Base-by-base conservation (phyloP, 495 filamentous ascomycete genomes). In the Mycothermus thermophilus region DNA sequence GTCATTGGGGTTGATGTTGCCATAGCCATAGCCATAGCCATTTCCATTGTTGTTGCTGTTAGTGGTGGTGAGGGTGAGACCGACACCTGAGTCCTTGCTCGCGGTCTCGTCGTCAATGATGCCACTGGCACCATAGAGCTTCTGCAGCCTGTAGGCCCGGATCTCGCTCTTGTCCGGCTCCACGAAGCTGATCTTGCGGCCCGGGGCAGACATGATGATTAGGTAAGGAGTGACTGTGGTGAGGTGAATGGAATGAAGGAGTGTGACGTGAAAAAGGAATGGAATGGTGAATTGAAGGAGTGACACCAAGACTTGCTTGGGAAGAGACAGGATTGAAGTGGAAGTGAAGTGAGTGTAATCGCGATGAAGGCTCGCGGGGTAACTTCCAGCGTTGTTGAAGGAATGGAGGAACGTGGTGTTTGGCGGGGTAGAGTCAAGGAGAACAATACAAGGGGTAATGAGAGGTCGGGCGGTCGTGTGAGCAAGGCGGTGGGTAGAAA, bases 141-240 rank as follows among this genome's bases (percentile, higher is more conserved):
- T n/a, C n/a, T n/a, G n/a, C n/a, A n/a, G n/a, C n/a, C n/a, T n/a
- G n/a, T n/a, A n/a, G n/a, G n/a, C n/a, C n/a, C n/a, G n/a, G n/a
- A n/a, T n/a, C n/a, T n/a, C n/a, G n/a, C n/a, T n/a, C n/a, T n/a
- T n/a, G n/a, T n/a, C n/a, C 8, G 25, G 37, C n/a, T 30, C 38
- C 8, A 17, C 22, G 11, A 45, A 45, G 13, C 15, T 34, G 27
- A 45, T 22, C 13, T 32, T 40, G 10, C 29, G 28, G 12, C 17
- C 27, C 8, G 28, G 28, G n/a, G n/a, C n/a, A 29, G 19, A 28
- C 41, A 43, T 43, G 5, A 24, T 43, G 41, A 15, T 18, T 8
- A 10, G 13, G 8, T 14, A 8, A 27, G 8, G 13, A 16, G 7
- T 7, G 14, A 23, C 30, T 6, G 17, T n/a, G 6, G 1, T 11